A percentile compares a stretch with the other conserved stretches of the same genome.
Evolutionary conservation across 2,329 filamentous ascomycete species (phyloP).

Genomic region (Aspergillus pseudoviridinutans): DNA sequence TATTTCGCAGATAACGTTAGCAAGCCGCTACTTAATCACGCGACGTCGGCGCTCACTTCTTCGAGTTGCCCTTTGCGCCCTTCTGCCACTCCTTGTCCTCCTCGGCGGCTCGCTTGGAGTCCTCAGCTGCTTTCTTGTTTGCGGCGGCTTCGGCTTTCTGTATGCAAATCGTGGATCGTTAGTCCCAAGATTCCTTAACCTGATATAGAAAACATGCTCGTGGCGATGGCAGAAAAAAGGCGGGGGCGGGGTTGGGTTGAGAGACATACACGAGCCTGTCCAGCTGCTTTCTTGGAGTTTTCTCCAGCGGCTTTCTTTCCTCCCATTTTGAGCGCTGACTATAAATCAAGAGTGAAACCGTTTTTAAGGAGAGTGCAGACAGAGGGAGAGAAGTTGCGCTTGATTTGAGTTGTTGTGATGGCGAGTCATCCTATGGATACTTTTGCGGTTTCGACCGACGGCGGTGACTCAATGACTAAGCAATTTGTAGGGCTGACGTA

Average conservation of each 20-base stretch:
- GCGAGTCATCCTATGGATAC: neutral
- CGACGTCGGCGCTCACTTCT: slow-evolving; percentile 63
- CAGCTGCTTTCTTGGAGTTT: slow-evolving; percentile 82
- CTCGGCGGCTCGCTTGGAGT: slow-evolving; percentile 60
- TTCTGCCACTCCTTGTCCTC: slow-evolving; percentile 79
- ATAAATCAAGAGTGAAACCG: neutral
- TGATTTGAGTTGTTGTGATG: neutral
- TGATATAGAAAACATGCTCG: slow-evolving; percentile 1
- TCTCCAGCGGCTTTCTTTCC: slow-evolving; percentile 66
- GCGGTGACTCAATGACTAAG: neutral
- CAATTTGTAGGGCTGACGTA: neutral
- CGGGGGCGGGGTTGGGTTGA: slow-evolving; percentile 24
- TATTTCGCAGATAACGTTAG: slow-evolving; percentile 1
- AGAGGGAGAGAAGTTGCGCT: neutral
- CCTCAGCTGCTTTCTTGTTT: slow-evolving; percentile 68
- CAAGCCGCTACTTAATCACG: neutral
- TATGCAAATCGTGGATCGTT: slow-evolving; percentile 5
- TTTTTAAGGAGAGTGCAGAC: neutral
- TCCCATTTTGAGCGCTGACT: slow-evolving; percentile 53
- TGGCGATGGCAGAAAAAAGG: slow-evolving; percentile 16
- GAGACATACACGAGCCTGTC: slow-evolving; percentile 61
- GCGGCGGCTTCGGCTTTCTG: slow-evolving; percentile 87
- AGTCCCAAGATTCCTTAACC: slow-evolving; percentile 5
- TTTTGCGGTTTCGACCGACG: neutral
- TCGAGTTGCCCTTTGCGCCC: slow-evolving; percentile 77